Conservation (phyloP, 2,329 filamentous ascomycete genomes). For the Cryphonectria carpinicola region DNA sequence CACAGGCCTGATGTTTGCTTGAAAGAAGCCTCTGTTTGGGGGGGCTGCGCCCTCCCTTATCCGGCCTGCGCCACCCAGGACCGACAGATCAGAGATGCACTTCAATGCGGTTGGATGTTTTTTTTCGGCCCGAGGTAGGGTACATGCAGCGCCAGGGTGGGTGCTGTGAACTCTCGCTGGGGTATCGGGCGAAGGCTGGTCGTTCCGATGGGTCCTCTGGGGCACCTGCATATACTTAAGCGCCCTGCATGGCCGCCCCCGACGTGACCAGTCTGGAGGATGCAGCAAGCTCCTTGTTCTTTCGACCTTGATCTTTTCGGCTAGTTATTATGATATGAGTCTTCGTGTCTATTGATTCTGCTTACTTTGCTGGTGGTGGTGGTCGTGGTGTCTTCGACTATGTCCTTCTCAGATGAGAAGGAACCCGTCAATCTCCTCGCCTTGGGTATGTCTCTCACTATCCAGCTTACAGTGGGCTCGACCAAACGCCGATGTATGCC, state of each 20-base stretch:
- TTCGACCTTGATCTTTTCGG: neutral
- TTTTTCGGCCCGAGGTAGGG: neutral
- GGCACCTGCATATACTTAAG: neutral
- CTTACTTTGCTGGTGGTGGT: neutral
- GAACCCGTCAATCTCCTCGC: conserved; percentile 22
- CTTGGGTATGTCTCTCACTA: conserved; percentile 11
- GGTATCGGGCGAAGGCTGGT: neutral
- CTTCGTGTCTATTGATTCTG: neutral
- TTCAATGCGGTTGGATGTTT: neutral
- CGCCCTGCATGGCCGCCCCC: neutral
- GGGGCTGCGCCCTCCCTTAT: neutral
- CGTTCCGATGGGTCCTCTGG: neutral
- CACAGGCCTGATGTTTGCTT: neutral
- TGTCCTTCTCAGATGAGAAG: conserved; percentile 4
- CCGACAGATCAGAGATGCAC: neutral
- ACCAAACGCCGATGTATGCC: too few species aligned
- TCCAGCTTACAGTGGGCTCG: too few species aligned
- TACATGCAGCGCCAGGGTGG: neutral
- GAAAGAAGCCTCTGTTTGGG: neutral
- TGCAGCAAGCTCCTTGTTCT: neutral
- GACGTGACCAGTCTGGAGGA: neutral
- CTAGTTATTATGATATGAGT: neutral
- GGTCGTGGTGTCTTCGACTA: neutral
- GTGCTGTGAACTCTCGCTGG: neutral
- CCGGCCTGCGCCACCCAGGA: neutral